These are phyloP conservation scores for Yamadazyma scolyti DNA, from an alignment of 805 yeast genomes.

Conservation along the genomic window DNA sequence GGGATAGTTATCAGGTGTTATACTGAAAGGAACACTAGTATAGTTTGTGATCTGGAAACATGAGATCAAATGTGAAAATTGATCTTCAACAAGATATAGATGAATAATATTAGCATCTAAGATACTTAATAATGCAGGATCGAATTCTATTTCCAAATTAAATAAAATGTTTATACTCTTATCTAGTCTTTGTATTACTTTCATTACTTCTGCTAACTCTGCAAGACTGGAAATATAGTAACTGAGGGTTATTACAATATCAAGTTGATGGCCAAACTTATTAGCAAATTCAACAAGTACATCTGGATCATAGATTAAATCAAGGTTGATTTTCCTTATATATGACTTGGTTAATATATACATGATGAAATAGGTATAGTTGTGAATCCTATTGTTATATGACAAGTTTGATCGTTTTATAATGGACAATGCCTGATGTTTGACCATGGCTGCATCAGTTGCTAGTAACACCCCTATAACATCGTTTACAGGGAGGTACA, in stretches of 20 bases:
- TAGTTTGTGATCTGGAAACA: slow-evolving; percentile 11
- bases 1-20: slow-evolving; percentile 8
- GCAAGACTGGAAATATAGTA: slow-evolving; percentile 14
- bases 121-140: slow-evolving; percentile 12
- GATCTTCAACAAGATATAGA: background rate
- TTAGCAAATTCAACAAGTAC: slow-evolving; percentile 5
- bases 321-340: slow-evolving; percentile 8
- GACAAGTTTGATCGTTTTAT: too few species aligned
- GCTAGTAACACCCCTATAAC: slow-evolving; percentile 2
- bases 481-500: slow-evolving; percentile 6
- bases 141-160: slow-evolving; percentile 19
- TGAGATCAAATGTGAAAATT: slow-evolving; percentile 1
- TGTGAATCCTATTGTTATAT: slow-evolving; percentile 12
- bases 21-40: background rate
- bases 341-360: slow-evolving; percentile 14
- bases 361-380: slow-evolving; percentile 13
- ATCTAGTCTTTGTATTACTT: slow-evolving; percentile 2
- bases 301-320: slow-evolving; percentile 5
- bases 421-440: too few species aligned
- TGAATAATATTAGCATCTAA: slow-evolving; percentile 7
- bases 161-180: slow-evolving; percentile 4
- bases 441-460: too few species aligned
- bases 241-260: slow-evolving; percentile 11
- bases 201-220: slow-evolving; percentile 11
- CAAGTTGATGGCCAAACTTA: slow-evolving; percentile 2